A percentile compares a stretch with the other conserved stretches of the same genome.
Evolutionary conservation across 306 rosid genomes (phyloP).

Genomic region (Prosopis cineraria): DNA sequence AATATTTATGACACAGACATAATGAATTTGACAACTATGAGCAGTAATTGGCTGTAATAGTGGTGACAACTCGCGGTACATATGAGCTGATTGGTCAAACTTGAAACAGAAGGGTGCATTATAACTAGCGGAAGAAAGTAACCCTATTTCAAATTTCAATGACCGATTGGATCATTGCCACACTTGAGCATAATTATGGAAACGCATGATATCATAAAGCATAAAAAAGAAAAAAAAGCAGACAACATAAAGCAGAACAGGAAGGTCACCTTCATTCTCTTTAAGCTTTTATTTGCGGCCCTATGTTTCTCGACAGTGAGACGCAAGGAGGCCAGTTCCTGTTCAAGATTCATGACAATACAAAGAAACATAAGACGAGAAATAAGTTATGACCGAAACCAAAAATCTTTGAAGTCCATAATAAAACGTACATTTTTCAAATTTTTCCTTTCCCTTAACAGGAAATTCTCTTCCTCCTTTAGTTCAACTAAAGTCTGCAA

Average conservation of each 20-base stretch:
- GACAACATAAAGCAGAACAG: neutral
- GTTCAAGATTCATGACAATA: slow-evolving; percentile 37
- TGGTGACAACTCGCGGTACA: neutral
- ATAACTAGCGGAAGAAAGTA: neutral
- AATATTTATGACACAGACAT: neutral
- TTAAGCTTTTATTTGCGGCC: slow-evolving; percentile 60
- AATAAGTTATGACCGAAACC: neutral
- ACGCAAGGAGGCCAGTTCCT: slow-evolving; percentile 67
- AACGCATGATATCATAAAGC: neutral
- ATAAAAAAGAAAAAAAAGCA: neutral
- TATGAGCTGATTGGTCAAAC: slow-evolving; percentile 43
- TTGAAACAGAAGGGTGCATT: slow-evolving; percentile 17
- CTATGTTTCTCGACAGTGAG: slow-evolving; percentile 61
- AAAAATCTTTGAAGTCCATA: neutral
- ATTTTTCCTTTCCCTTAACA: slow-evolving; percentile 66
- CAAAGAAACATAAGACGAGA: slow-evolving; percentile 21
- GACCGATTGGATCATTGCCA: neutral
- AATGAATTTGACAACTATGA: neutral
- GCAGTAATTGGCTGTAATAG: neutral
- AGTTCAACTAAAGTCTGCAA: slow-evolving; percentile 84
- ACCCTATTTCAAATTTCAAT: neutral
- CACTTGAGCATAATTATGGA: neutral
- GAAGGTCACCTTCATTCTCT: slow-evolving; percentile 70
- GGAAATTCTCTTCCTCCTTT: slow-evolving; percentile 74
- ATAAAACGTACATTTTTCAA: slow-evolving; percentile 65